phyloP scores from a whole-genome alignment of 805 yeast species.

The Kurtzmaniella fragi region DNA sequence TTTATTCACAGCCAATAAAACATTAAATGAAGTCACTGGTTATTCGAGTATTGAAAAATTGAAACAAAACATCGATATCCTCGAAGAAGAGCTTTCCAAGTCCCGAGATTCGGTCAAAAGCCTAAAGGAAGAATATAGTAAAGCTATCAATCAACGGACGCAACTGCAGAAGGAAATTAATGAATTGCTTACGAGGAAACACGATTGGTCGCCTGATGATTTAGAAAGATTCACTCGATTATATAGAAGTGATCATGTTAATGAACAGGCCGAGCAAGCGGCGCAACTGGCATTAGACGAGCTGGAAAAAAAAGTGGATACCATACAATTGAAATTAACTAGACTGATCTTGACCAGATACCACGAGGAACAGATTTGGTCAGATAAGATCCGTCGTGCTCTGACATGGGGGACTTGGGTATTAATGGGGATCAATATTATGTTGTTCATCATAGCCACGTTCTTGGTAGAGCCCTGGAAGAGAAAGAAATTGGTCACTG shows the following conservation, averaged over 20 bases:
- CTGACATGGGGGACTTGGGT: constrained; percentile 96
- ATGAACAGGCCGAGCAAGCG: constrained; percentile 55
- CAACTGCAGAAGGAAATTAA: constrained; percentile 79
- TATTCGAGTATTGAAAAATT: constrained; percentile 74
- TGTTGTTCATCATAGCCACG: constrained; percentile 77
- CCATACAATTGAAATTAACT: constrained; percentile 61
- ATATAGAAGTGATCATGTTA: constrained; percentile 74
- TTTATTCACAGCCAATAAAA: constrained; percentile 54
- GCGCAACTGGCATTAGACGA: constrained; percentile 45
- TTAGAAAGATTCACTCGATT: constrained; percentile 78
- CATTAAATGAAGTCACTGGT: constrained; percentile 89
- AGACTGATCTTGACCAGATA: constrained; percentile 81
- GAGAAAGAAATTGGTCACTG: constrained; percentile 68
- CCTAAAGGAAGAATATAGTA: constrained; percentile 48
- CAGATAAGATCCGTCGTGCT: constrained; percentile 89
- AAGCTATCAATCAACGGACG: constrained; percentile 60
- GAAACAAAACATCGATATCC: constrained; percentile 52
- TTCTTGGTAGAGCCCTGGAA: constrained; percentile 94
- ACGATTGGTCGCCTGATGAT: constrained; percentile 74
- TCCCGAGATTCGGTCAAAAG: constrained; percentile 44
- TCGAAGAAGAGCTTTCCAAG: constrained; percentile 48
- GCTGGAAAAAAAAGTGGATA: constrained; percentile 62
- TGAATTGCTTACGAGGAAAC: constrained; percentile 80
- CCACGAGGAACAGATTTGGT: constrained; percentile 97
- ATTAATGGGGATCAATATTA: constrained; percentile 79